Evolutionary conservation across 176 grass and related monocot species (phyloP).

Genomic region (Cocos nucifera): DNA sequence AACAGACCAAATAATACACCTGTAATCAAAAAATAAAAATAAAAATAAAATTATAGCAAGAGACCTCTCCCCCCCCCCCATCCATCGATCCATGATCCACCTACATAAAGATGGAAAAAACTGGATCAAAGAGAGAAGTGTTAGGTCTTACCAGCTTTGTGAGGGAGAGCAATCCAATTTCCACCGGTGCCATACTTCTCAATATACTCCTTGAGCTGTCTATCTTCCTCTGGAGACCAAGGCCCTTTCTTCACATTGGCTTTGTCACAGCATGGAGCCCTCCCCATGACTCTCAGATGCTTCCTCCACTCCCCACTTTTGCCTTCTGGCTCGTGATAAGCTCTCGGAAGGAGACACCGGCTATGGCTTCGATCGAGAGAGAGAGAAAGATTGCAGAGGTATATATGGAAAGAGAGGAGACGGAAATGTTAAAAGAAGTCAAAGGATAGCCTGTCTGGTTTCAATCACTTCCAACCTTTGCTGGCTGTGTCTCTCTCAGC

Average conservation of each 20-base stretch:
- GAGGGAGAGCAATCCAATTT: constrained; percentile 94
- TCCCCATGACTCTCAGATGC: constrained; percentile 43
- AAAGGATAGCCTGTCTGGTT: constrained; percentile 51
- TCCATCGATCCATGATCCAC: too few relatives aligned
- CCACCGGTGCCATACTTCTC: constrained; percentile 86
- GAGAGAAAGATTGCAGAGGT: constrained; percentile 36
- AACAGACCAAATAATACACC: neutral
- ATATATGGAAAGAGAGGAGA: neutral
- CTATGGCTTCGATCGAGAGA: constrained; percentile 20
- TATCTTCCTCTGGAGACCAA: constrained; percentile 91
- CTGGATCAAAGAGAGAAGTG: too few relatives aligned
- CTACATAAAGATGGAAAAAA: too few relatives aligned
- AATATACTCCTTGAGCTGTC: constrained; percentile 87
- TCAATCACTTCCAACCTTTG: constrained; percentile 41
- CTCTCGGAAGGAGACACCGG: constrained; percentile 18
- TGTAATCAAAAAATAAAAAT: neutral
- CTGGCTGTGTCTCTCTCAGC: constrained; percentile 25
- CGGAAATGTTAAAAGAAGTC: constrained; percentile 36
- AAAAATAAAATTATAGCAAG: neutral
- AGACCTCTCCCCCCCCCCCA: too few relatives aligned
- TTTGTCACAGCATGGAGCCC: constrained; percentile 92
- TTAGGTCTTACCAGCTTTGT: constrained; percentile 56
- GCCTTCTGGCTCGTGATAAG: constrained; percentile 24
- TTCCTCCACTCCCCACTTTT: constrained; percentile 30
- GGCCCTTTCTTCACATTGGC: constrained; percentile 93